phyloP scores from a whole-genome alignment of 1,139 yeast genomes.

The Yamadazyma diospyri region DNA sequence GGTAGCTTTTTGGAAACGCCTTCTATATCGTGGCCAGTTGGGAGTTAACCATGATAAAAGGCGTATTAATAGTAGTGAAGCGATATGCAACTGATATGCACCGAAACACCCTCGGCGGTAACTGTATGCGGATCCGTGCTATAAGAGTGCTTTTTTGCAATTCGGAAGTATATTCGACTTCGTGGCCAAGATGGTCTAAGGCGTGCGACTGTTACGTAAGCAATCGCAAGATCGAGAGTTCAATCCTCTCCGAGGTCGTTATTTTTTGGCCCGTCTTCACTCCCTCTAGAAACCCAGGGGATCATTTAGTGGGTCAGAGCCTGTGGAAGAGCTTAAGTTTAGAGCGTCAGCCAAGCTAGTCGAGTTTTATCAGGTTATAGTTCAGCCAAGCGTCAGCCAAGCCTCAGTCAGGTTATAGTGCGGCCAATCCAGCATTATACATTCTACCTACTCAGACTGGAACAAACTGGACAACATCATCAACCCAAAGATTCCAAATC shows the following conservation, averaged over 20 bases:
- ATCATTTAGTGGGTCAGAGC: not conserved
- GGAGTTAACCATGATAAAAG: no score
- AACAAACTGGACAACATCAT: conserved; percentile 59
- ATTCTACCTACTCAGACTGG: conserved; percentile 13
- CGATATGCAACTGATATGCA: no score
- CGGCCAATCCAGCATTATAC: no score
- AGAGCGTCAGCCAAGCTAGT: no score
- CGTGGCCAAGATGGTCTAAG: conserved; percentile 45
- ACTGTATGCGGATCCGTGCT: no score
- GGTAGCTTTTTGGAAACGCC: no score
- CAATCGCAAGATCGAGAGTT: conserved; percentile 43
- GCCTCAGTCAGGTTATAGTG: no score
- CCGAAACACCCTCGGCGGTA: no score
- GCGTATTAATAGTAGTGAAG: no score
- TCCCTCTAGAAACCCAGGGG: not conserved
- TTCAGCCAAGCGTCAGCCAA: not conserved
- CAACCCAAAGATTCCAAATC: conserved; percentile 65
- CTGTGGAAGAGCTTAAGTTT: no score
- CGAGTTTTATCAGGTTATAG: not conserved
- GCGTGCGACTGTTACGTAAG: conserved; percentile 45
- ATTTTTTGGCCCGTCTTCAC: conserved; percentile 4
- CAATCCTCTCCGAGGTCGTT: conserved; percentile 37
- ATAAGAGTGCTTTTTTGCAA: not conserved
- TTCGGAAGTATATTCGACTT: conserved; percentile 19
- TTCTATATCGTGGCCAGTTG: no score